Evolutionary conservation across 805 yeast genomes (phyloP), one percentile per base, ranked within the genome.

Genomic region (Starmerella kuoi): DNA sequence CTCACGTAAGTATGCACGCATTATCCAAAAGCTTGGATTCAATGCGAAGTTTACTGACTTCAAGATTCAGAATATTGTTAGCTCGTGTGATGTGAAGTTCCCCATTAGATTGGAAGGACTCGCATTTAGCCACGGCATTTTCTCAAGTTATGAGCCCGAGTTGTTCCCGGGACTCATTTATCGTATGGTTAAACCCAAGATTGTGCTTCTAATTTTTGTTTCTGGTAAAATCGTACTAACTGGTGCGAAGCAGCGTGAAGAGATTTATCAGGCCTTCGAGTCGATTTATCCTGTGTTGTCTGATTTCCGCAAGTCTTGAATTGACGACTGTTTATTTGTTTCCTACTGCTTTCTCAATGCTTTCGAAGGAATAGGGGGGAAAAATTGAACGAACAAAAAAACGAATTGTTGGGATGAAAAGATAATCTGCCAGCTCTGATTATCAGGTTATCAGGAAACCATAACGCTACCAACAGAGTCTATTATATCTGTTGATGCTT

Each of bases 101-200:
- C 98, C 98, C 17, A 91, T 91, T 52, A 76, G 98, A 61, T 69
- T 91, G 51, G 98, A 91, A 68, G 98, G 98, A 46, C 73, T 91
- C 56, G 98, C 98, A 3, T 91, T 87, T 61, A 78, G 93, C 54
- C 98, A 91, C 72, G 98, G 98, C 46, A 85, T 95, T 67, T 91
- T 91, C 88, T 81, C 94, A 50, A 84, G 95, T 15, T 91, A 91
- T 60, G 98, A 91, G 64, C 98, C 98, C 3, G 98, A 91, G 64
- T 69, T 91, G 60, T 91, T 91, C 64, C 98, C 98, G 2, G 98
- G 98, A 58, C 73, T 91, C 55, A 91, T 91, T 66, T 91, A 91
- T 70, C 85, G 98, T 73, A 91, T 91, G 98, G 98, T 91, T 55
- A 88, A 88, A 62, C 98, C 98, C 15, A 91, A 91, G 64, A 91